Conservation (phyloP, 306 rosid species). For the Fagus crenata region DNA sequence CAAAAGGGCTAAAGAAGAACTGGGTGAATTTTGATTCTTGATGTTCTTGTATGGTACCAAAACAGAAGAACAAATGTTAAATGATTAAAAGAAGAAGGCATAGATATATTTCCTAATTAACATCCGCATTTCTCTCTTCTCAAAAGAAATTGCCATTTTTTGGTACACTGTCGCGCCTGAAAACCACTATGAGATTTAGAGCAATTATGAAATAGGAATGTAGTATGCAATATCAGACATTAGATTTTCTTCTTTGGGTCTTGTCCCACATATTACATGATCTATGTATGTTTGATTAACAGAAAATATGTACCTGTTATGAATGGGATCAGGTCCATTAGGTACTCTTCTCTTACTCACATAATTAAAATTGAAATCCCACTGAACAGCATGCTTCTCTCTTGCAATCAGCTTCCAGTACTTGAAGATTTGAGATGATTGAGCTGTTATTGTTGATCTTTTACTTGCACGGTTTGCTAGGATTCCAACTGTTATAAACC, state of each 20-base stretch:
- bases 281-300: background rate
- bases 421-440: slow-evolving; percentile 49
- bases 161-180: slow-evolving; percentile 10
- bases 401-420: slow-evolving; percentile 63
- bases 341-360: slow-evolving; percentile 99
- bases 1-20: background rate
- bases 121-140: too few species aligned
- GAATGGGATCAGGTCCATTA: slow-evolving; percentile 99
- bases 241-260: slow-evolving; percentile 11
- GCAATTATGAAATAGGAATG: slow-evolving; percentile 1
- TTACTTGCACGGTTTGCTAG: slow-evolving; percentile 43
- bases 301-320: slow-evolving; percentile 69
- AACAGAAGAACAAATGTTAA: background rate
- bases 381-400: slow-evolving; percentile 48
- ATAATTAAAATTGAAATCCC: slow-evolving; percentile 49
- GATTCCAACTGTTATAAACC: slow-evolving; percentile 62
- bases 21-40: background rate
- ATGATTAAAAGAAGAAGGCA: background rate
- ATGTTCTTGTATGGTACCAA: background rate
- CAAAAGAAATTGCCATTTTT: background rate
- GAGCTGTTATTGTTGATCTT: slow-evolving; percentile 38
- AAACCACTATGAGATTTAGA: slow-evolving; percentile 13
- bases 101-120: background rate
- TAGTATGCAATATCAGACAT: slow-evolving; percentile 7
- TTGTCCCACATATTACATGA: background rate